A percentile compares a stretch with the other conserved stretches of the same genome.
Conservation (phyloP, 2,329 filamentous ascomycete species). For the Tolypocladium amazonense region DNA sequence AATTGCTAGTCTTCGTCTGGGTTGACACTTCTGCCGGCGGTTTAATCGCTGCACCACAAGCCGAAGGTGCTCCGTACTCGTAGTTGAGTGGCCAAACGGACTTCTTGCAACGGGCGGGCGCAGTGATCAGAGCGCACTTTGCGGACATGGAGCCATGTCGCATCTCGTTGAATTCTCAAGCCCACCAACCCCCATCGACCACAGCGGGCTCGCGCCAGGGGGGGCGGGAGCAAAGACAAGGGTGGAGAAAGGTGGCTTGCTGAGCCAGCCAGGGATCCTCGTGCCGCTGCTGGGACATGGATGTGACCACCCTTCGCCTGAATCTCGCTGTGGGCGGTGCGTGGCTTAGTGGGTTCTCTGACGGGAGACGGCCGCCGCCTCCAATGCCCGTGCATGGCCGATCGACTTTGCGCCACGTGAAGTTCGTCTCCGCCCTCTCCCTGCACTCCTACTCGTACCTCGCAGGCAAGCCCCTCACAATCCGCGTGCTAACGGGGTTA, state of each 20-base stretch:
- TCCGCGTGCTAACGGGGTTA: not conserved
- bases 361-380: not conserved
- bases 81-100: not conserved
- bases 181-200: not conserved
- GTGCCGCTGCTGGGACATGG: slow-evolving; percentile 11
- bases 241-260: slow-evolving; percentile 10
- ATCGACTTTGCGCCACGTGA: slow-evolving; percentile 4
- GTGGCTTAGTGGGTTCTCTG: not conserved
- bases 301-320: not conserved
- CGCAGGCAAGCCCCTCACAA: not conserved
- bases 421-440: slow-evolving; percentile 2
- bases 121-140: not conserved
- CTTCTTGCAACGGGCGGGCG: not conserved
- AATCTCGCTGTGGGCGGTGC: not conserved
- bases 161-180: not conserved
- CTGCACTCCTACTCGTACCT: not conserved
- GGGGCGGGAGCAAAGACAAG: slow-evolving; percentile 1
- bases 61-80: too few species aligned
- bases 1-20: not conserved
- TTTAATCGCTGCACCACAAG: not conserved
- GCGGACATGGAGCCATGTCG: not conserved
- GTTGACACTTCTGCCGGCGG: not conserved
- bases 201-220: not conserved
- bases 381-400: slow-evolving; percentile 1
- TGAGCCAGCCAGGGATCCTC: slow-evolving; percentile 18